Evolutionary conservation across 352 stramenopile genomes (phyloP).

Genomic region (Phytophthora fragariaefolia): DNA sequence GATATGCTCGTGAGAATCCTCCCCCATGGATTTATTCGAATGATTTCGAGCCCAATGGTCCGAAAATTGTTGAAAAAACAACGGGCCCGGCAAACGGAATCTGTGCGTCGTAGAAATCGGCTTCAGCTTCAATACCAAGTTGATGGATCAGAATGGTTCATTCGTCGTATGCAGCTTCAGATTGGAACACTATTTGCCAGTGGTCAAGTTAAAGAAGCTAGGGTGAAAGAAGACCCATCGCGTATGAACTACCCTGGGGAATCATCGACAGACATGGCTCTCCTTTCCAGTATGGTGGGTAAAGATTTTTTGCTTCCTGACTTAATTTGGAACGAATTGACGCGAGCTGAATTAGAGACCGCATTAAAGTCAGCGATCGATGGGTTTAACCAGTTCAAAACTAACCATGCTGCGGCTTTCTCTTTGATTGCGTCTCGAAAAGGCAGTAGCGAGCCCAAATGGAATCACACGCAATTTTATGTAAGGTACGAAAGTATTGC

Average conservation of each 20-base stretch:
- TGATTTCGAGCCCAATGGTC: slow-evolving; percentile 65
- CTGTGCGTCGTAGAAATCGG: slow-evolving; percentile 35
- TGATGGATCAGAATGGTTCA: slow-evolving; percentile 65
- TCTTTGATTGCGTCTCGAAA: slow-evolving; percentile 37
- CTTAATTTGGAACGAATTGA: slow-evolving; percentile 78
- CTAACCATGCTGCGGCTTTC: slow-evolving; percentile 28
- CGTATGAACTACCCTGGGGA: slow-evolving; percentile 80
- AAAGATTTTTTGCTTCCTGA: slow-evolving; percentile 83
- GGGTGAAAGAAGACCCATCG: slow-evolving; percentile 56
- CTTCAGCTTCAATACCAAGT: slow-evolving; percentile 27
- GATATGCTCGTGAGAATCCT: slow-evolving; percentile 71
- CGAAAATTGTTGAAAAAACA: slow-evolving; percentile 73
- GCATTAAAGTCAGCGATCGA: slow-evolving; percentile 55
- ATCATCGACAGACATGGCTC: slow-evolving; percentile 66
- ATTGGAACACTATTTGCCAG: slow-evolving; percentile 54
- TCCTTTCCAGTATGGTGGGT: slow-evolving; percentile 69
- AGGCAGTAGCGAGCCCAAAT: slow-evolving; percentile 37
- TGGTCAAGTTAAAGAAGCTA: slow-evolving; percentile 26
- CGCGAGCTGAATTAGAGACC: slow-evolving; percentile 58
- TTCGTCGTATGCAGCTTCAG: slow-evolving; percentile 72
- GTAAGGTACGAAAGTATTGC: slow-evolving; percentile 69
- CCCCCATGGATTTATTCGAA: slow-evolving; percentile 77
- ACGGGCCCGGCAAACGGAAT: slow-evolving; percentile 45
- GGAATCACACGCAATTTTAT: slow-evolving; percentile 77
- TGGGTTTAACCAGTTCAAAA: slow-evolving; percentile 60